These are phyloP conservation scores for Tolypocladium paradoxum DNA, from an alignment of 2,329 filamentous ascomycete genomes.

Conservation along the genomic window DNA sequence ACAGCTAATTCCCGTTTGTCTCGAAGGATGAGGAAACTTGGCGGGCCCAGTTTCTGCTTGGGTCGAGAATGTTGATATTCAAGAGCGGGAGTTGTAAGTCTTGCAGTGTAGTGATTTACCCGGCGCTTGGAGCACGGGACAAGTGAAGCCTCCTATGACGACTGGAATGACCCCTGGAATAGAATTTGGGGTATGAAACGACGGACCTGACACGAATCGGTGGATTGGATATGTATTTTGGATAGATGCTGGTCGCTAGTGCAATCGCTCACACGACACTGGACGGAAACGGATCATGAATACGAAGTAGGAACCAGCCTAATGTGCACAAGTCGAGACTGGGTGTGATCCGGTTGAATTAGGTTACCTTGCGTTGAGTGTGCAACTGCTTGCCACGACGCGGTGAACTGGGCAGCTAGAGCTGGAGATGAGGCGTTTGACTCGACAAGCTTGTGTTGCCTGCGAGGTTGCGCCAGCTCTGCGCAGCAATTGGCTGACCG, in stretches of 20 bases:
- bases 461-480: background rate
- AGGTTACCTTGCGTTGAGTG: no score
- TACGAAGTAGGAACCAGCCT: no score
- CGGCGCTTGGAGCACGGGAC: background rate
- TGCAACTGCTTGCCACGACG: no score
- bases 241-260: background rate
- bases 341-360: no score
- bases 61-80: background rate
- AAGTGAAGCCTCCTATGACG: background rate
- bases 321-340: no score
- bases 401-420: no score
- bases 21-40: background rate
- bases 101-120: background rate
- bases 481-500: background rate
- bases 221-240: background rate
- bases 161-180: background rate
- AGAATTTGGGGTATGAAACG: background rate
- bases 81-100: background rate
- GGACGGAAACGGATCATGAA: background rate
- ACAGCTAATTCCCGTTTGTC: background rate
- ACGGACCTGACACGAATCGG: background rate
- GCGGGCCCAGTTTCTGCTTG: background rate
- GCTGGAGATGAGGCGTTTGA: no score
- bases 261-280: background rate
- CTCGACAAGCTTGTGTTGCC: no score